These are phyloP conservation scores for Russula compacta DNA, from an alignment of 768 basidiomycete genomes.

Conservation along the genomic window DNA sequence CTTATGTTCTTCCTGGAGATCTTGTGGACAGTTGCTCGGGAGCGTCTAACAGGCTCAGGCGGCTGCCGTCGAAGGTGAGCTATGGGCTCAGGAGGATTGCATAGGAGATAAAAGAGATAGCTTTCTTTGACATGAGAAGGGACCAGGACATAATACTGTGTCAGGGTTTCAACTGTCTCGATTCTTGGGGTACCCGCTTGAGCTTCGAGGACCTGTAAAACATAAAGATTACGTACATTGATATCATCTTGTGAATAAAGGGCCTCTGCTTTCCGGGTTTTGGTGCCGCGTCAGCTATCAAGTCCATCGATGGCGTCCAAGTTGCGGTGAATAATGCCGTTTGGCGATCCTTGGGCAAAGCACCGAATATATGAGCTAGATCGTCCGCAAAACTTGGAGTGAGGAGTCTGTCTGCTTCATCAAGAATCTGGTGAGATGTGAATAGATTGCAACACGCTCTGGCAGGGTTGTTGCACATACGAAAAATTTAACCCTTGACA, in stretches of 20 bases:
- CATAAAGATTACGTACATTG: conserved; percentile 41
- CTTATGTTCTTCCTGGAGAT: conserved; percentile 21
- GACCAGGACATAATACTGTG: conserved; percentile 84
- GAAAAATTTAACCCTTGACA: conserved; percentile 77
- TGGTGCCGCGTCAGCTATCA: conserved; percentile 61
- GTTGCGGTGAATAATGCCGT: conserved; percentile 98
- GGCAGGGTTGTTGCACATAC: conserved; percentile 34
- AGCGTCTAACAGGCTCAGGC: conserved; percentile 27
- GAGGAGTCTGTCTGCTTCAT: conserved; percentile 92
- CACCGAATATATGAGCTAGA: conserved; percentile 63
- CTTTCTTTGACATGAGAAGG: conserved; percentile 91
- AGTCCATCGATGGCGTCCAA: conserved; percentile 77
- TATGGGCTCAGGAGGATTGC: conserved; percentile 79
- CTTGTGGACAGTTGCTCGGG: conserved; percentile 19
- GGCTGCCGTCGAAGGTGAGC: conserved; percentile 49
- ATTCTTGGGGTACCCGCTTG: conserved; percentile 38
- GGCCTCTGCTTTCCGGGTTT: conserved; percentile 77
- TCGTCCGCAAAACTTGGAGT: conserved; percentile 86
- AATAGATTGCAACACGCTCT: not conserved
- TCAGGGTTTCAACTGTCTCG: conserved; percentile 82
- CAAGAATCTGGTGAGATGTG: conserved; percentile 56
- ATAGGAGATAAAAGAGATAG: conserved; percentile 84
- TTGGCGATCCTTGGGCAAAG: conserved; percentile 79
- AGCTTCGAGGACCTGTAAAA: conserved; percentile 2
- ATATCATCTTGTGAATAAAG: conserved; percentile 73